A percentile compares a stretch with the other conserved stretches of the same genome.
Evolutionary conservation across 331 rosid genomes (phyloP).

Genomic region (Acacia pycnantha): DNA sequence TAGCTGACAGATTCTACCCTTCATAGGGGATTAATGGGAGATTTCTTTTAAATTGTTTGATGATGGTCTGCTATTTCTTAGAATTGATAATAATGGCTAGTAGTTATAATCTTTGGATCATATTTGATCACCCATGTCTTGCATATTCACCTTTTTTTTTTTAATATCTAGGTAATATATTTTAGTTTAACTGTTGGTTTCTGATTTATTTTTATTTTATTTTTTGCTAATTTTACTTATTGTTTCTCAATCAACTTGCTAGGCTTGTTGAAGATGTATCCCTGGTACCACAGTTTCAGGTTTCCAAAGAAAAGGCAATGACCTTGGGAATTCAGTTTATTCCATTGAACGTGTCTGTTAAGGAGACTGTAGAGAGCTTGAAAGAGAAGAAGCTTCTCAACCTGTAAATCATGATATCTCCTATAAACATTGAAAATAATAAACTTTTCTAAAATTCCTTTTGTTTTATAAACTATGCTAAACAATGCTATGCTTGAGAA

Average conservation of each 20-base stretch:
- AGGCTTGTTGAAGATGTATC: slow-evolving; percentile 29
- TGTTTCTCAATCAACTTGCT: background rate
- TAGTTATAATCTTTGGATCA: background rate
- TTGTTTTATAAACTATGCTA: background rate
- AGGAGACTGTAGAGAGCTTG: slow-evolving; percentile 36
- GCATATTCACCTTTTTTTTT: background rate
- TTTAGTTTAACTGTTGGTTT: background rate
- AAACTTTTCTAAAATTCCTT: background rate
- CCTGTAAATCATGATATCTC: background rate
- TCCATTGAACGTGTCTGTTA: slow-evolving; percentile 34
- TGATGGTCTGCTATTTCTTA: background rate
- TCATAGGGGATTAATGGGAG: background rate
- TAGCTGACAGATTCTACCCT: background rate
- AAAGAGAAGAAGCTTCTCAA: slow-evolving; percentile 36
- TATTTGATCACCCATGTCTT: background rate
- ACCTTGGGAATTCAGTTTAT: slow-evolving; percentile 39
- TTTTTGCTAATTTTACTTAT: background rate
- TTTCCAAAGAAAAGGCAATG: slow-evolving; percentile 39
- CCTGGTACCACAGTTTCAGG: slow-evolving; percentile 21
- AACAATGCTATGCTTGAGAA: background rate
- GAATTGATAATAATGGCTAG: background rate
- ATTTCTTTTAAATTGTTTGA: background rate
- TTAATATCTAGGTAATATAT: background rate
- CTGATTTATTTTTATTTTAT: background rate
- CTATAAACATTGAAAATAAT: background rate